phyloP scores from a whole-genome alignment of 352 stramenopile genomes.

The Nannochloropsis limnetica region DNA sequence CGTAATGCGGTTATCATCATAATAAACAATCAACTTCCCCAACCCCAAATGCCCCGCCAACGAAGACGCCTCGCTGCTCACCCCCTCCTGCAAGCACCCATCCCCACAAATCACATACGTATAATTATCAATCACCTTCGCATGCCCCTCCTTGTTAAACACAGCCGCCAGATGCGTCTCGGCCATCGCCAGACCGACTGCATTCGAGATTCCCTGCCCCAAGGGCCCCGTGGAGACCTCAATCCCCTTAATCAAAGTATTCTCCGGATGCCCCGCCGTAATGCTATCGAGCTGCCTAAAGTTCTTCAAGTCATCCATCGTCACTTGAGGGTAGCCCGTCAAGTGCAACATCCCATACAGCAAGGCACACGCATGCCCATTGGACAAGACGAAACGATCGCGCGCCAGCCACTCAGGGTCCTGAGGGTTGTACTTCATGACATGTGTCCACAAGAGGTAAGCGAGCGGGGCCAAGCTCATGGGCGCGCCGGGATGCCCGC shows the following conservation, averaged over 20 bases:
- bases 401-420: slow-evolving; percentile 79
- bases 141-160: slow-evolving; percentile 79
- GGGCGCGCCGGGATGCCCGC: slow-evolving; percentile 88
- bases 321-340: slow-evolving; percentile 77
- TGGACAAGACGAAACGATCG: slow-evolving; percentile 97
- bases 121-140: slow-evolving; percentile 91
- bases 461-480: slow-evolving; percentile 98
- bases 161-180: slow-evolving; percentile 91
- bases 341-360: slow-evolving; percentile 99
- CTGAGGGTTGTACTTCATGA: slow-evolving; percentile 69
- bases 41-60: slow-evolving; percentile 93
- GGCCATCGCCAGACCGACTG: slow-evolving; percentile 91
- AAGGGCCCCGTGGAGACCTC: slow-evolving; percentile 89
- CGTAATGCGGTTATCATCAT: slow-evolving; percentile 98
- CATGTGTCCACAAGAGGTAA: slow-evolving; percentile 85
- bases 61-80: slow-evolving; percentile 86
- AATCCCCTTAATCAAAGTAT: slow-evolving; percentile 73
- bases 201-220: slow-evolving; percentile 94
- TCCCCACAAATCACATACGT: slow-evolving; percentile 99
- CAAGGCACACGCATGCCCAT: slow-evolving; percentile 95
- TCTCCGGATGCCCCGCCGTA: slow-evolving; percentile 95
- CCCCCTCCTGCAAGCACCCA: slow-evolving; percentile 95
- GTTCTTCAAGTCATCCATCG: slow-evolving; percentile 88
- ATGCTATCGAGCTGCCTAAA: slow-evolving; percentile 90
- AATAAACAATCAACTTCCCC: slow-evolving; percentile 97